A percentile compares a stretch with the other conserved stretches of the same genome.
Conservation (phyloP, 2,329 filamentous ascomycete species). For the Trematosphaeria pertusa region DNA sequence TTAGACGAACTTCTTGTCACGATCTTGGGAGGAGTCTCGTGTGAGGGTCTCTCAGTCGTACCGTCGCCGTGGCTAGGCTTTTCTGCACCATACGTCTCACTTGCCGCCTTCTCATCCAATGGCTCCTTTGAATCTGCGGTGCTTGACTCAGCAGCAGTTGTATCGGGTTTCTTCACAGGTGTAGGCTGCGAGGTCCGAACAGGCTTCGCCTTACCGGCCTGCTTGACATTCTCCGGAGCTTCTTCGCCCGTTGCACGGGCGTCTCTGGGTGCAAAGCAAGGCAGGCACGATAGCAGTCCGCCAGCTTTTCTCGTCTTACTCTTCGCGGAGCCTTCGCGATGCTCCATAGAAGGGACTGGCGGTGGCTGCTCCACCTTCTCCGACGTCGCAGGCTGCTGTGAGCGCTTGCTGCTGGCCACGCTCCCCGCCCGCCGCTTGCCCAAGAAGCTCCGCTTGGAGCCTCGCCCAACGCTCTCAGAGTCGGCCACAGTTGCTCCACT, state of each 20-base stretch:
- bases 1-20: slow-evolving; percentile 43
- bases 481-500: slow-evolving; percentile 55
- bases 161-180: slow-evolving; percentile 50
- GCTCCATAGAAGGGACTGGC: slow-evolving; percentile 34
- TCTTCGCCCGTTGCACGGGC: slow-evolving; percentile 50
- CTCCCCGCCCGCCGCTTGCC: slow-evolving; percentile 54
- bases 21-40: slow-evolving; percentile 32
- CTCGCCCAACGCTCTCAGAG: slow-evolving; percentile 53
- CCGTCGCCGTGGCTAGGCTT: slow-evolving; percentile 29
- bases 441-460: slow-evolving; percentile 55
- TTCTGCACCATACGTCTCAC: slow-evolving; percentile 31
- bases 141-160: slow-evolving; percentile 51
- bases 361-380: slow-evolving; percentile 50
- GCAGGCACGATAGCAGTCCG: slow-evolving; percentile 61
- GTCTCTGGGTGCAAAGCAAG: slow-evolving; percentile 72
- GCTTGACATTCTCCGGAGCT: slow-evolving; percentile 56
- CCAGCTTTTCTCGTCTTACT: slow-evolving; percentile 52
- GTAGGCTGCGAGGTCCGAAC: slow-evolving; percentile 58
- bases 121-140: slow-evolving; percentile 54
- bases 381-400: slow-evolving; percentile 45
- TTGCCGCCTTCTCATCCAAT: slow-evolving; percentile 52
- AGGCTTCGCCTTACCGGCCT: slow-evolving; percentile 46
- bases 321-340: slow-evolving; percentile 43
- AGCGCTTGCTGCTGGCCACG: slow-evolving; percentile 55
- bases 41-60: slow-evolving; percentile 31